Evolutionary conservation across 2,329 filamentous ascomycete genomes (phyloP).

Genomic region (Penicillium polonicum): DNA sequence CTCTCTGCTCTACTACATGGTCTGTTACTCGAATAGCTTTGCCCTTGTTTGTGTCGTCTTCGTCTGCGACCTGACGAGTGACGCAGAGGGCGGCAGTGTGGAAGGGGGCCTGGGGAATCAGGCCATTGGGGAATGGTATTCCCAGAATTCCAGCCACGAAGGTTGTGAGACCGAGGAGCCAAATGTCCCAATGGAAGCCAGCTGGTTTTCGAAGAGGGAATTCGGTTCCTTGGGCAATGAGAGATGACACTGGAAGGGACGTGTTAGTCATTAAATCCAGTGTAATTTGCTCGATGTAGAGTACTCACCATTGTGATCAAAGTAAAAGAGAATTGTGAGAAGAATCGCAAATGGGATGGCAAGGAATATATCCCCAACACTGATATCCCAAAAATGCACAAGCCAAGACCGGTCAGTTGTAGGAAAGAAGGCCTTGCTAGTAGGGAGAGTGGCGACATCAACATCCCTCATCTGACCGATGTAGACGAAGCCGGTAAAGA

Average conservation of each 20-base stretch:
- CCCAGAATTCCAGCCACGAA: slow-evolving; percentile 73
- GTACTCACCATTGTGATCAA: slow-evolving; percentile 75
- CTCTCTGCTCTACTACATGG: slow-evolving; percentile 66
- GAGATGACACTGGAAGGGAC: slow-evolving; percentile 65
- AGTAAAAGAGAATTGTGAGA: slow-evolving; percentile 82
- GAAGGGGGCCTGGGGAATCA: slow-evolving; percentile 81
- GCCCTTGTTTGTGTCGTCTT: slow-evolving; percentile 60
- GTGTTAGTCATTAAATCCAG: not conserved
- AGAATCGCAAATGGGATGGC: slow-evolving; percentile 84
- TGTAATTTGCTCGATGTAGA: too few relatives aligned
- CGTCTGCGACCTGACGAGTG: slow-evolving; percentile 55
- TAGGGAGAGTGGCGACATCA: slow-evolving; percentile 69
- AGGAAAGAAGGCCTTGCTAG: slow-evolving; percentile 73
- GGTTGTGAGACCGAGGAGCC: slow-evolving; percentile 75
- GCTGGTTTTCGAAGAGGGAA: slow-evolving; percentile 78
- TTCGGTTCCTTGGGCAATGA: slow-evolving; percentile 80
- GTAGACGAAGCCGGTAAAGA: slow-evolving; percentile 88
- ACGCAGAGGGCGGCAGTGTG: slow-evolving; percentile 78
- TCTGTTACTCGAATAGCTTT: slow-evolving; percentile 62
- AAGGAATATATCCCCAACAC: slow-evolving; percentile 70
- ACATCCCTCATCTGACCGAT: slow-evolving; percentile 77
- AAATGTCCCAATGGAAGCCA: slow-evolving; percentile 83
- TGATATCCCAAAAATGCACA: slow-evolving; percentile 76
- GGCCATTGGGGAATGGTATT: slow-evolving; percentile 76
- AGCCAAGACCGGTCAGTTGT: slow-evolving; percentile 74